Conservation (phyloP, 2,329 filamentous ascomycete species). For the Fusarium sp. region DNA sequence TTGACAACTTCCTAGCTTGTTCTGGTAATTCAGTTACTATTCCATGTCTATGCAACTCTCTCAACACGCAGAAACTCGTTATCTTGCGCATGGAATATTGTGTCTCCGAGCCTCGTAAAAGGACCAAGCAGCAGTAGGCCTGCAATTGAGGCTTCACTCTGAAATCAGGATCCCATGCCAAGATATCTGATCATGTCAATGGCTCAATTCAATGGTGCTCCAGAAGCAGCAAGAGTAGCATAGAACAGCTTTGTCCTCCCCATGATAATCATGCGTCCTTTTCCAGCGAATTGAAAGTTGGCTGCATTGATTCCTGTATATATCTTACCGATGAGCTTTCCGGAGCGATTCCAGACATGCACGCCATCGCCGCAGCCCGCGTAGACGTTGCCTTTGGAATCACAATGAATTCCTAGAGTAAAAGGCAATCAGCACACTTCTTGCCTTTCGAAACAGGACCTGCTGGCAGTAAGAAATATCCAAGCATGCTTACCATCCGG, state of each 20-base stretch:
- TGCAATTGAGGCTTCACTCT: too few relatives aligned
- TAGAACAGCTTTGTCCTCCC: slow-evolving; percentile 48
- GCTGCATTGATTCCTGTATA: slow-evolving; percentile 55
- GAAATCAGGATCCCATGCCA: neutral
- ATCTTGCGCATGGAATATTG: neutral
- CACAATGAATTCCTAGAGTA: slow-evolving; percentile 59
- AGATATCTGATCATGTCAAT: neutral
- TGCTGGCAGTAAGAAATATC: neutral
- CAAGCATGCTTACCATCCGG: slow-evolving; percentile 60
- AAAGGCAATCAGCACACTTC: neutral
- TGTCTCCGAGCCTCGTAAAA: neutral
- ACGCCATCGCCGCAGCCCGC: slow-evolving; percentile 58
- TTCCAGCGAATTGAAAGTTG: slow-evolving; percentile 56
- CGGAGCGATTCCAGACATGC: slow-evolving; percentile 56
- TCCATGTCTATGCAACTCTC: neutral
- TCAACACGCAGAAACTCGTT: neutral
- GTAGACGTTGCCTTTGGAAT: slow-evolving; percentile 64
- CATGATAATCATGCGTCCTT: slow-evolving; percentile 48
- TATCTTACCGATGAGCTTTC: slow-evolving; percentile 64
- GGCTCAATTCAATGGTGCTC: slow-evolving; percentile 13
- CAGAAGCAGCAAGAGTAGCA: slow-evolving; percentile 37
- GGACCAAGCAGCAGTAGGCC: neutral
- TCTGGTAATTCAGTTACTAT: neutral
- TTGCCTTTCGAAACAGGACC: rapidly evolving
- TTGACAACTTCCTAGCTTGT: neutral